These are phyloP conservation scores for Xylariomycetidae sp. DNA, from an alignment of 2,329 filamentous ascomycete species.

Conservation along the genomic window DNA sequence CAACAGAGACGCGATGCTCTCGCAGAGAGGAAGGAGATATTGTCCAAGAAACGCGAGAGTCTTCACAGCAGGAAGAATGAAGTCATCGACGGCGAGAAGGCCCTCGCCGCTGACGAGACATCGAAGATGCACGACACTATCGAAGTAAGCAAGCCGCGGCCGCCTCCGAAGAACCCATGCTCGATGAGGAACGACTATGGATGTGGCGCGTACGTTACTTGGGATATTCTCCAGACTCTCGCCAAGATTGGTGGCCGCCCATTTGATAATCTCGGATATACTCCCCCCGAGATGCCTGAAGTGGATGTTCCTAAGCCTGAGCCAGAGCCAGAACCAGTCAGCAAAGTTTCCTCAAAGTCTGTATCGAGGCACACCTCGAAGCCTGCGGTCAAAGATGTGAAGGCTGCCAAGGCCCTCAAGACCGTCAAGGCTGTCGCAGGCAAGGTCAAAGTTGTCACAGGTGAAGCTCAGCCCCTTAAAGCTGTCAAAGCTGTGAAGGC, in stretches of 20 bases:
- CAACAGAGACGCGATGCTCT: slow-evolving; percentile 33
- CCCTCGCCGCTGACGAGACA: no score
- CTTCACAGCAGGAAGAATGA: slow-evolving; percentile 18
- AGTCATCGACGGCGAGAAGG: slow-evolving; percentile 15
- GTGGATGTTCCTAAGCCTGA: background rate
- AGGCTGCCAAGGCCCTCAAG: slow-evolving; percentile 1
- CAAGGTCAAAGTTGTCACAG: background rate
- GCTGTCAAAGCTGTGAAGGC: background rate
- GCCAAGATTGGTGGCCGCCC: slow-evolving; percentile 25
- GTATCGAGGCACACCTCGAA: background rate
- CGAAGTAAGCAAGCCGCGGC: slow-evolving; percentile 15
- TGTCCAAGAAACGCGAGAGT: slow-evolving; percentile 20
- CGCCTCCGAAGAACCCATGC: slow-evolving; percentile 25
- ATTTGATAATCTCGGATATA: slow-evolving; percentile 27
- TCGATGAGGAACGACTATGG: slow-evolving; percentile 28
- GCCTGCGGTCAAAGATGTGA: background rate
- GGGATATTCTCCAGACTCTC: slow-evolving; percentile 28
- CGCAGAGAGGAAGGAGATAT: slow-evolving; percentile 20
- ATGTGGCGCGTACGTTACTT: slow-evolving; percentile 27
- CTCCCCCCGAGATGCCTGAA: slow-evolving; percentile 28
- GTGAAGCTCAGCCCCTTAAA: no score
- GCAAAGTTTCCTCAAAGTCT: background rate
- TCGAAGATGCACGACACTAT: no score
- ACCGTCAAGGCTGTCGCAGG: slow-evolving; percentile 12
- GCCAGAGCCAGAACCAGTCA: background rate